phyloP scores from a whole-genome alignment of 2,329 filamentous ascomycete genomes.

The Aquanectria penicillioides region DNA sequence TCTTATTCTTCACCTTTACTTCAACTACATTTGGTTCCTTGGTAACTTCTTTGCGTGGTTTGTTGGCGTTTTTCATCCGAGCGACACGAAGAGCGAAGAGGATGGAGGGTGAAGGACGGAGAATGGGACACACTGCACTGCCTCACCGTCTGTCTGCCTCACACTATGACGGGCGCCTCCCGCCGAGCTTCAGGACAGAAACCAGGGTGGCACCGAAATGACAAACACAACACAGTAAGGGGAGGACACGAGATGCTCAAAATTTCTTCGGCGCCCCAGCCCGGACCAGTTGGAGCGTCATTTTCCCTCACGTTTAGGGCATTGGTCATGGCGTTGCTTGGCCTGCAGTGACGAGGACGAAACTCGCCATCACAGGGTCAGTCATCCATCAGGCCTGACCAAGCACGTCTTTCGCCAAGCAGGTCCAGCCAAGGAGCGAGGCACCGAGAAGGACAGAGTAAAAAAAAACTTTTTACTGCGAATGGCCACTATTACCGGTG shows the following conservation, averaged over 20 bases:
- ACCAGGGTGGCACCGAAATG: not conserved
- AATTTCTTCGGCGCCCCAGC: slow-evolving; percentile 1
- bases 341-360: slow-evolving; percentile 15
- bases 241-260: slow-evolving; percentile 6
- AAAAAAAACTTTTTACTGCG: slow-evolving; percentile 13
- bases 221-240: not conserved
- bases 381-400: slow-evolving; percentile 11
- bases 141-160: no score
- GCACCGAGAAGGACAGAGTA: not conserved
- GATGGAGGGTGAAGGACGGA: no score
- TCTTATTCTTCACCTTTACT: no score
- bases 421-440: no score
- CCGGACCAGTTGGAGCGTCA: slow-evolving; percentile 13
- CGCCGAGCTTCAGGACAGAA: not conserved
- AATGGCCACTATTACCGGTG: slow-evolving; percentile 26
- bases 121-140: no score
- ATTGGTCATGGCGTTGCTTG: slow-evolving; percentile 12
- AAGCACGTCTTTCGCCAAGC: no score
- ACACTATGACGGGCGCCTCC: no score
- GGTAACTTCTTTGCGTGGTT: no score
- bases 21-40: no score
- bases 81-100: no score
- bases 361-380: slow-evolving; percentile 33
- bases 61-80: no score
- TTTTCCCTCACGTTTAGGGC: slow-evolving; percentile 12